phyloP scores from a whole-genome alignment of 495 filamentous ascomycete genomes.

The Thozetella sp. region DNA sequence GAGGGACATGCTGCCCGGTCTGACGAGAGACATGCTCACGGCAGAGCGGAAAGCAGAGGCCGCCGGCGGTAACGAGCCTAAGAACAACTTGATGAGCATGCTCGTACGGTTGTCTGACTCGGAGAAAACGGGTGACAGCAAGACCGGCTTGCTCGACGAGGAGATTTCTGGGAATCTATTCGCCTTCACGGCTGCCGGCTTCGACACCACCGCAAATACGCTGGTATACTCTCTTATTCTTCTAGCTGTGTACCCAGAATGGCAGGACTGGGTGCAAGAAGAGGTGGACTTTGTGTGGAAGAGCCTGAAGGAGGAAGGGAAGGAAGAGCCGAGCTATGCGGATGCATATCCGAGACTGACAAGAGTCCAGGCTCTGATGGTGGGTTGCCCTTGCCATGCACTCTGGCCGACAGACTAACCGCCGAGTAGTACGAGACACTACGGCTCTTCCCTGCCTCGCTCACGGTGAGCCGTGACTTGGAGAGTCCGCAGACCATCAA shows the following conservation, averaged over 20 bases:
- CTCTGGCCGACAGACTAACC: background rate
- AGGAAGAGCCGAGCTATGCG: slow-evolving; percentile 20
- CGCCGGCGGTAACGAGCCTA: background rate
- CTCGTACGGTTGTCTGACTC: slow-evolving; percentile 23
- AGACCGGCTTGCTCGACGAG: slow-evolving; percentile 19
- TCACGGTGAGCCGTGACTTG: slow-evolving; percentile 37
- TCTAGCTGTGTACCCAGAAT: slow-evolving; percentile 42
- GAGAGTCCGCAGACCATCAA: slow-evolving; percentile 22
- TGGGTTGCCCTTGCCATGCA: slow-evolving; percentile 7
- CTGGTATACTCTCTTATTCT: slow-evolving; percentile 42
- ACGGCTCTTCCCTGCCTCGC: slow-evolving; percentile 46
- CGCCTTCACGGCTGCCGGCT: slow-evolving; percentile 53
- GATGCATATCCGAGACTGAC: slow-evolving; percentile 33
- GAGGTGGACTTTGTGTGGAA: slow-evolving; percentile 16
- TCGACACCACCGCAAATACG: slow-evolving; percentile 53
- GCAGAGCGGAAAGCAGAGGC: slow-evolving; percentile 21
- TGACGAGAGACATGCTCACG: slow-evolving; percentile 29
- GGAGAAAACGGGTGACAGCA: slow-evolving; percentile 4
- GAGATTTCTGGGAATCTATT: slow-evolving; percentile 53
- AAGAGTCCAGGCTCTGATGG: slow-evolving; percentile 44
- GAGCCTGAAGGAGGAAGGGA: slow-evolving; percentile 5
- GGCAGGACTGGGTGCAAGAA: slow-evolving; percentile 32
- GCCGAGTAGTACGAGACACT: slow-evolving; percentile 42
- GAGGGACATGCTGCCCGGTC: slow-evolving; percentile 14
- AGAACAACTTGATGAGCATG: slow-evolving; percentile 36